Evolutionary conservation across 148 eudicot genomes (phyloP), one percentile per base, ranked within the genome.

Genomic region (Silene latifolia): DNA sequence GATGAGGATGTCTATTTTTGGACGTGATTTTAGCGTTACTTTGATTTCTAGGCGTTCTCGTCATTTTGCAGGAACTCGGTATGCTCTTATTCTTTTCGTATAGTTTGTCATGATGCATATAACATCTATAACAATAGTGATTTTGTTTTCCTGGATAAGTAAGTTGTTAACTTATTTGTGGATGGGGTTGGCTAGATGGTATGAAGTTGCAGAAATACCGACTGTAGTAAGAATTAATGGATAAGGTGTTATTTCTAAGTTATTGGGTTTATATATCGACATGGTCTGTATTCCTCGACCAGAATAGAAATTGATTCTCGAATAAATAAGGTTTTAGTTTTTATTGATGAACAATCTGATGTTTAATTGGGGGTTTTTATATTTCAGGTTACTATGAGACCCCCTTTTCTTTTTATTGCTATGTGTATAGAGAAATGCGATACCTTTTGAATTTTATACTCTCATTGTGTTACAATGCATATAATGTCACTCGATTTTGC

Each of bases 31-130:
- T 83, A 90, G 96, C 72, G 92, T 92, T 78, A 72, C 97, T 76
- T 77, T 96, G 84, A 72, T 96, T 48, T 86, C 99, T 72, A 88
- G 97, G 78, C 90, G 99, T 29, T 96, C 99, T 76, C 96, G 97
- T 65, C 98, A 92, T 85, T 96, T 96, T 87, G 99, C 98, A 6
- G 99, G 99, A 71, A 96, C 99, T 67, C 88, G 99, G 99, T 96
- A 91, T 66, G 80, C 63, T 58, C 24, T 75, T 17, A 2, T 42
- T 62, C 42, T 47, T 15, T 72, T 27, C 25, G 4, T 68, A 39
- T 9, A 59, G 59, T 64, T 72, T 35, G 20, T 71, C 27, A 29
- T 35, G 27, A 51, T 53, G 62, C 0, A 48, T 46, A 23, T 68
- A 21, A 42, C 63, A 14, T n/a, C 27, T 14, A 13, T 5, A 24